A percentile compares a stretch with the other conserved stretches of the same genome.
Evolutionary conservation across 495 filamentous ascomycete genomes (phyloP).

Genomic region (Podospora tetraspora): DNA sequence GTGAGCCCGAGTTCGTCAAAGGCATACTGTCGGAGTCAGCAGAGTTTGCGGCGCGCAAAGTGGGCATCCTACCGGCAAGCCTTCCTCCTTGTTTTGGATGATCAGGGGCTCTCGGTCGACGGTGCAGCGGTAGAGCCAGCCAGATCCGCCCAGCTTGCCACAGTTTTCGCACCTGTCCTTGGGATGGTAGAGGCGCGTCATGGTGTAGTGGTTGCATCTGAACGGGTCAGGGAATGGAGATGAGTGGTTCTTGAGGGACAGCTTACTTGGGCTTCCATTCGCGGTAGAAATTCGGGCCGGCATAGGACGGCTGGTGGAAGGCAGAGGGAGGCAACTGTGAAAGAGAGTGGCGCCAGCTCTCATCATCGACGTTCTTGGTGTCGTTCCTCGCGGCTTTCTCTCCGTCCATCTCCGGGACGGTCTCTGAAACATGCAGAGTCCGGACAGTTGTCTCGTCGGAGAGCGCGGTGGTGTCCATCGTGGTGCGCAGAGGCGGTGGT

Average conservation of each 20-base stretch:
- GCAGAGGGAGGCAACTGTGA: background rate
- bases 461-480: background rate
- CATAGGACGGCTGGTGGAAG: background rate
- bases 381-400: background rate
- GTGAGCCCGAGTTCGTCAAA: slow-evolving; percentile 24
- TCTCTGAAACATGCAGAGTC: background rate
- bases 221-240: background rate
- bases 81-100: slow-evolving; percentile 31
- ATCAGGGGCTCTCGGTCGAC: slow-evolving; percentile 51
- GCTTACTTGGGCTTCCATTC: background rate
- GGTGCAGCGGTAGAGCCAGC: slow-evolving; percentile 64
- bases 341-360: background rate
- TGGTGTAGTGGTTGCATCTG: slow-evolving; percentile 53
- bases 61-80: slow-evolving; percentile 24
- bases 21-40: slow-evolving; percentile 21
- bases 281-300: background rate
- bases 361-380: background rate
- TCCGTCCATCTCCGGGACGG: background rate
- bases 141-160: slow-evolving; percentile 40
- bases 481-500: background rate
- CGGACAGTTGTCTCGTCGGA: background rate
- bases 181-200: slow-evolving; percentile 50
- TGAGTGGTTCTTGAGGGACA: background rate
- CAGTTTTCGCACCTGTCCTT: slow-evolving; percentile 49
- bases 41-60: background rate